Evolutionary conservation across 2,329 filamentous ascomycete genomes (phyloP).

Genomic region (Pseudogymnoascus sp.): DNA sequence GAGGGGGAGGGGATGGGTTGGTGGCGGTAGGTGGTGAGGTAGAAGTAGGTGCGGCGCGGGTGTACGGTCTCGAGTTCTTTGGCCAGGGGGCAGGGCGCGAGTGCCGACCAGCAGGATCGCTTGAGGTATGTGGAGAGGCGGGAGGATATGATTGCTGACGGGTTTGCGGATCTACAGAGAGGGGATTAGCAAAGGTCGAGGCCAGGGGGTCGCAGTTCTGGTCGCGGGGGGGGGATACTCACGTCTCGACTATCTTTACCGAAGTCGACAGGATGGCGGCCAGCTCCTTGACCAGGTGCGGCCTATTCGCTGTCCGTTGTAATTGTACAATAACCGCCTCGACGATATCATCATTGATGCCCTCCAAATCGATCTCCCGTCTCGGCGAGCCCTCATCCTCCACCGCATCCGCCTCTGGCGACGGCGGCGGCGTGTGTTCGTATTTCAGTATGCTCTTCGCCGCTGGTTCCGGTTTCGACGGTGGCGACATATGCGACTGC

Average conservation of each 20-base stretch:
- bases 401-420: slow-evolving; percentile 46
- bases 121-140: slow-evolving; percentile 84
- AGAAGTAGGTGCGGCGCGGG: slow-evolving; percentile 93
- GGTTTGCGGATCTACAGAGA: slow-evolving; percentile 74
- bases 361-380: slow-evolving; percentile 64
- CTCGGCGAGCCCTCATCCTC: slow-evolving; percentile 30
- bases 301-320: slow-evolving; percentile 81
- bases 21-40: slow-evolving; percentile 78
- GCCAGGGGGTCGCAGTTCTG: slow-evolving; percentile 11
- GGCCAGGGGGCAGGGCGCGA: slow-evolving; percentile 75
- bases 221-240: slow-evolving; percentile 36
- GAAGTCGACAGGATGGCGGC: slow-evolving; percentile 67
- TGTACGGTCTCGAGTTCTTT: slow-evolving; percentile 91
- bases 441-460: slow-evolving; percentile 37
- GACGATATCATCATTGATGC: slow-evolving; percentile 92
- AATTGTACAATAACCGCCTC: slow-evolving; percentile 82
- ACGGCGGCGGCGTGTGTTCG: slow-evolving; percentile 73
- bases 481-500: slow-evolving; percentile 32
- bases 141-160: slow-evolving; percentile 89
- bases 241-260: slow-evolving; percentile 86
- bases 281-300: slow-evolving; percentile 90
- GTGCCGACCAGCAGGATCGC: slow-evolving; percentile 69
- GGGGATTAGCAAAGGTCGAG: slow-evolving; percentile 24
- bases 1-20: slow-evolving; percentile 67
- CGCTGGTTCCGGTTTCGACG: slow-evolving; percentile 24